These are phyloP conservation scores for Lactarius psammicola DNA, from an alignment of 768 basidiomycete species.

Conservation along the genomic window DNA sequence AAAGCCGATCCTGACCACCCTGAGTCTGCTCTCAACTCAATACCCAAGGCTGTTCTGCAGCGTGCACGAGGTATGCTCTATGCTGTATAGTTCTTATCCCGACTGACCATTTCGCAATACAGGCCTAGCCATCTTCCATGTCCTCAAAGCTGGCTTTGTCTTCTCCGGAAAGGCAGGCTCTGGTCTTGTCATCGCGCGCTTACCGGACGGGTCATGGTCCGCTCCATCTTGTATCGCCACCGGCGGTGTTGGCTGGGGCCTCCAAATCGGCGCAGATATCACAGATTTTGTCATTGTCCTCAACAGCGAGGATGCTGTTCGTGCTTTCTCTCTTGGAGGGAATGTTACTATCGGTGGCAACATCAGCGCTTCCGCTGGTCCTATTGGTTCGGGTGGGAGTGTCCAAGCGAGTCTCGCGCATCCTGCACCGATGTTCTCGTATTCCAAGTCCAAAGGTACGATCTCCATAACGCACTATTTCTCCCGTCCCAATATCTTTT, in stretches of 20 bases:
- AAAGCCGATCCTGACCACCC: slow-evolving; percentile 85
- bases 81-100: slow-evolving; percentile 1
- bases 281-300: slow-evolving; percentile 96
- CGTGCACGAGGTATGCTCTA: slow-evolving; percentile 68
- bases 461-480: slow-evolving; percentile 9
- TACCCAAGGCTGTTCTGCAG: slow-evolving; percentile 90
- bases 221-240: slow-evolving; percentile 97
- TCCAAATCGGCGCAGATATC: slow-evolving; percentile 94
- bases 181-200: slow-evolving; percentile 86
- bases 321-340: slow-evolving; percentile 92
- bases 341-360: slow-evolving; percentile 96
- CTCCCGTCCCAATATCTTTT: not conserved
- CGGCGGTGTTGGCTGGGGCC: slow-evolving; percentile 90
- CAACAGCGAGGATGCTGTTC: slow-evolving; percentile 93
- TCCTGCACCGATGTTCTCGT: slow-evolving; percentile 96
- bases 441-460: slow-evolving; percentile 91
- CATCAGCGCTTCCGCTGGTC: slow-evolving; percentile 82
- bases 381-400: slow-evolving; percentile 91
- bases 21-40: slow-evolving; percentile 86
- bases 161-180: slow-evolving; percentile 95
- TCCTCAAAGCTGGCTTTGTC: slow-evolving; percentile 90
- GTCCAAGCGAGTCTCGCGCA: slow-evolving; percentile 85
- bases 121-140: slow-evolving; percentile 95
- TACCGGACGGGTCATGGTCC: slow-evolving; percentile 95
- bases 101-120: slow-evolving; percentile 9